Evolutionary conservation across 192 early-diverging fungal genomes (phyloP).

Genomic region (Jimgerdemannia flammicorona): DNA sequence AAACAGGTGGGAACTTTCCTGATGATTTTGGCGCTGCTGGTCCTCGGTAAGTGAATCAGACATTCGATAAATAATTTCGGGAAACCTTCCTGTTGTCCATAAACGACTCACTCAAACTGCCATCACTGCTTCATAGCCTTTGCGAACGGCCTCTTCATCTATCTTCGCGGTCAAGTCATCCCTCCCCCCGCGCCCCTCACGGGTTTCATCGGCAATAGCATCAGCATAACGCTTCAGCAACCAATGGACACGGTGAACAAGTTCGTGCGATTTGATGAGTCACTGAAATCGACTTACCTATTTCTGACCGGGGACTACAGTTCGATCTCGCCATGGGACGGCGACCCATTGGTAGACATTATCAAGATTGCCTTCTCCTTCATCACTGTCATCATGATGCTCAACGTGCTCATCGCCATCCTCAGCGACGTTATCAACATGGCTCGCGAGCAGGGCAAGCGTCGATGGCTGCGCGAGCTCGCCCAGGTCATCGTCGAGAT

Average conservation of each 20-base stretch:
- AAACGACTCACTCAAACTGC: not conserved
- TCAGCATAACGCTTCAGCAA: too few species aligned
- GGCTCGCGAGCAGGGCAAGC: not conserved
- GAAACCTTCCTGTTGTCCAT: not conserved
- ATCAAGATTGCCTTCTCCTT: not conserved
- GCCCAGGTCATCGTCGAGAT: not conserved
- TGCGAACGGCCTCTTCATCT: not conserved
- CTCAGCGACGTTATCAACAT: not conserved
- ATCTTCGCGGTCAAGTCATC: not conserved
- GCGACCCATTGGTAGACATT: not conserved
- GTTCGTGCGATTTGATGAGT: not conserved
- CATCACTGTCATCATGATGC: not conserved
- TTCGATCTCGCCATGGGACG: not conserved
- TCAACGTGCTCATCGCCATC: not conserved
- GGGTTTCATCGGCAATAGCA: too few species aligned
- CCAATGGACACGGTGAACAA: not conserved
- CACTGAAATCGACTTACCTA: not conserved
- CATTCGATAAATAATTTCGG: not conserved
- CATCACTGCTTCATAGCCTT: not conserved
- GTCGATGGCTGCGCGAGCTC: not conserved
- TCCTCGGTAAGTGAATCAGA: not conserved
- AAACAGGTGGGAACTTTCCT: not conserved
- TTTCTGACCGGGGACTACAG: not conserved
- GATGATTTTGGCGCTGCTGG: not conserved
- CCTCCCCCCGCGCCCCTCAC: not conserved